Base-by-base conservation (phyloP, 345 rosid genomes). In the Microcos paniculata region DNA sequence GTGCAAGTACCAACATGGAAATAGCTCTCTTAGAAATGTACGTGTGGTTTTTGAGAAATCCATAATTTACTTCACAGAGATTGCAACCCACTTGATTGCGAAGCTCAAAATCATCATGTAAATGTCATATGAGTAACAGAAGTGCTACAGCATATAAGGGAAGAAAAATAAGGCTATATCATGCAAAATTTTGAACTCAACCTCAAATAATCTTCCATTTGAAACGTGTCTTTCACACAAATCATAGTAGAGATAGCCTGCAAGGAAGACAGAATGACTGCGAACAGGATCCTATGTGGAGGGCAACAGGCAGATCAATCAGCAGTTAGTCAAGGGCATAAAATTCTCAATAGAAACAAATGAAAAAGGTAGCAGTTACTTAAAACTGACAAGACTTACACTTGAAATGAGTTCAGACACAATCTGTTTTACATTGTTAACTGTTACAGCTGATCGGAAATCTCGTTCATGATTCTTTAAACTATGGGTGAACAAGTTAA, bases 161-260 rank as follows among this genome's bases (percentile, higher is more conserved):
- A 26, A 5, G 35, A 53, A 48, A 35, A 57, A 59, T 24, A 1
- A 38, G 35, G 21, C 26, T 14, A 23, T 18, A 18, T 49, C 53
- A 33, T 33, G 33, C 9, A 68, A 71, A 62, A 42, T 30, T 61
- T 63, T 56, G 21, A 24, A 59, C 13, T 38, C 63, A 63, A 96
- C 99, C 99, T 93, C 97, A 52, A 90, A 75, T 67, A 87, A 72
- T 40, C 72, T 86, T 59, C 98, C 99, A 72, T 58, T 80, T 58
- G 85, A 83, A 76, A 88, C 73, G 58, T 87, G 87, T 76, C 85
- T 88, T 85, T 90, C 93, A 79, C 88, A 81, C 74, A 96, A 87
- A 88, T 93, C 97, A 80, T 91, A 88, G 79, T 82, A 88, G 69
- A 96, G 96, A 85, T 81, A 82, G 74, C 94, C 97, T 72, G 91